These are phyloP conservation scores for Galeopsis tetrahit DNA, from an alignment of 257 asterid species.

Conservation along the genomic window DNA sequence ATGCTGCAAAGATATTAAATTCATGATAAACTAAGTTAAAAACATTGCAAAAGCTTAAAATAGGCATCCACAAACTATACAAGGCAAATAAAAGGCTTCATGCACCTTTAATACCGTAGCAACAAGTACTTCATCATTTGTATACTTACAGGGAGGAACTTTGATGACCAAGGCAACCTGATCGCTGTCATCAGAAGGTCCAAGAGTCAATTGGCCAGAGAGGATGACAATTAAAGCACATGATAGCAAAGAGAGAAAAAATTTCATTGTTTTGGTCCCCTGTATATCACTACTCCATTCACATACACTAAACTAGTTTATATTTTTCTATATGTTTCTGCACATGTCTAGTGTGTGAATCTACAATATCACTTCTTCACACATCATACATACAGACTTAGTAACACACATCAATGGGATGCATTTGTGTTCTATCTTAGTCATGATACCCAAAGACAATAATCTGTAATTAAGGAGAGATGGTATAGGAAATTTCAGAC, in stretches of 20 bases:
- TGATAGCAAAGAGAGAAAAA: constrained; percentile 22
- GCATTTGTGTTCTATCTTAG: no score
- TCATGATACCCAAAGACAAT: background rate
- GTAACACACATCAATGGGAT: no score
- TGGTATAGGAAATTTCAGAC: background rate
- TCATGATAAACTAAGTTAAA: constrained; percentile 10
- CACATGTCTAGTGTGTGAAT: no score
- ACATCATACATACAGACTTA: no score
- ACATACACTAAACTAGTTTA: constrained; percentile 1
- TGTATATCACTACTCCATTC: no score
- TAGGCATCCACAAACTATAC: constrained; percentile 17
- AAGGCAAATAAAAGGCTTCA: constrained; percentile 26
- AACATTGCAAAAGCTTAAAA: constrained; percentile 10
- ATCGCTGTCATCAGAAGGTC: constrained; percentile 61
- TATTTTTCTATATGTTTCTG: constrained; percentile 12
- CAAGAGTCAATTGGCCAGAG: constrained; percentile 25
- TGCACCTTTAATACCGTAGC: no score
- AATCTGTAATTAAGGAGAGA: constrained; percentile 1
- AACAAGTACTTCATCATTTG: constrained; percentile 25
- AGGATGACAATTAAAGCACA: constrained; percentile 6
- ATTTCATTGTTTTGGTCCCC: constrained; percentile 4
- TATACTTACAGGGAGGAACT: constrained; percentile 85
- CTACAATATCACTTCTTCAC: no score
- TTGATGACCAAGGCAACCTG: constrained; percentile 97
- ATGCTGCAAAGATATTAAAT: no score